Percentiles rank a stretch among this genome's conserved stretches.
Conservation (phyloP, 1,139 yeast genomes). For the Diutina neorugosa region DNA sequence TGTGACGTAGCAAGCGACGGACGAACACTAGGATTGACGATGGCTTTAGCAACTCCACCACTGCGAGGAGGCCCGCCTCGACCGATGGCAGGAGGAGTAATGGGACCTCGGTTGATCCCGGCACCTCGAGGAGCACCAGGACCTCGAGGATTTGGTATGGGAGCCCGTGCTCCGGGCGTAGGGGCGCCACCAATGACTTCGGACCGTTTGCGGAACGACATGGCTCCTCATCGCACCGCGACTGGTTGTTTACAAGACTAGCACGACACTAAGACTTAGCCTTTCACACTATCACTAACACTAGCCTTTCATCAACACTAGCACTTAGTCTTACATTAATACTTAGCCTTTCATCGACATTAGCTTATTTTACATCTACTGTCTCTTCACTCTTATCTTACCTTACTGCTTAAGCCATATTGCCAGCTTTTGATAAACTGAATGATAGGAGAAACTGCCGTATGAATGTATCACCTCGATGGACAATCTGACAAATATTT, state of each 20-base stretch:
- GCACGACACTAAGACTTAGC: too few species aligned
- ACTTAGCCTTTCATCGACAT: too few species aligned
- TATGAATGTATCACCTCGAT: too few species aligned
- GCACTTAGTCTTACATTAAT: too few species aligned
- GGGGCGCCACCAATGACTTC: not conserved
- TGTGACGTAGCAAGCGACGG: constrained; percentile 73
- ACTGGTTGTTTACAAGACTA: not conserved
- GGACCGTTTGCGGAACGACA: constrained; percentile 2
- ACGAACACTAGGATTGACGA: not conserved
- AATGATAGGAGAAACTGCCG: too few species aligned
- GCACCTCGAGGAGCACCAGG: not conserved
- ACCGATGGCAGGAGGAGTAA: not conserved
- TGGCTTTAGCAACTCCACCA: not conserved
- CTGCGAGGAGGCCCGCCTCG: not conserved
- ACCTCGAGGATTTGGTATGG: not conserved
- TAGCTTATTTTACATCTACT: too few species aligned
- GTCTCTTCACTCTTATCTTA: too few species aligned
- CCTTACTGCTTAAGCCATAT: too few species aligned
- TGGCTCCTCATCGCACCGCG: not conserved
- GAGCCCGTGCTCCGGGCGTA: not conserved
- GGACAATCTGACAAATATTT: too few species aligned
- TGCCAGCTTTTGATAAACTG: too few species aligned
- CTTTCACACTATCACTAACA: too few species aligned
- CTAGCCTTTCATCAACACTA: too few species aligned
- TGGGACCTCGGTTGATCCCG: not conserved